These are phyloP conservation scores for Calonectria ilicicola DNA, from an alignment of 2,329 filamentous ascomycete genomes.

Conservation along the genomic window DNA sequence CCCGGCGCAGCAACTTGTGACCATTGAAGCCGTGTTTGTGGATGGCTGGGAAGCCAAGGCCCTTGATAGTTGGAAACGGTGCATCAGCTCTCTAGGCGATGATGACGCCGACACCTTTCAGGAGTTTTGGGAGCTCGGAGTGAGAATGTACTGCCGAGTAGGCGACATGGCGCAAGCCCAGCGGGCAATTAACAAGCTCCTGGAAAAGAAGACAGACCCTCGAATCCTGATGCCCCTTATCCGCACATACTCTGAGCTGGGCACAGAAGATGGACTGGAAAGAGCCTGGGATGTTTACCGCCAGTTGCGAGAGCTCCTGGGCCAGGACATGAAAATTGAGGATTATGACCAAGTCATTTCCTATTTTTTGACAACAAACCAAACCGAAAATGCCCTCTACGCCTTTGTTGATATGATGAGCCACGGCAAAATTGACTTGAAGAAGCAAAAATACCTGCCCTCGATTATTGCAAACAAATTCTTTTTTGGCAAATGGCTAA, in stretches of 20 bases:
- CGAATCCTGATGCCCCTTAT: constrained; percentile 78
- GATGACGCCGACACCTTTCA: constrained; percentile 58
- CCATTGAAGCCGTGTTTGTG: constrained; percentile 76
- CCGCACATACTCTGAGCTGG: constrained; percentile 69
- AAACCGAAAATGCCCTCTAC: constrained; percentile 75
- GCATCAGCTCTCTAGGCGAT: constrained; percentile 64
- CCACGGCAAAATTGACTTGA: constrained; percentile 64
- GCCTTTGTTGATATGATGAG: constrained; percentile 94
- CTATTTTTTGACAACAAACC: constrained; percentile 75
- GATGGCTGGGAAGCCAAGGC: constrained; percentile 71
- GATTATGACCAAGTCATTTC: constrained; percentile 83
- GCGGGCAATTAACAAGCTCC: constrained; percentile 65
- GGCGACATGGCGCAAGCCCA: constrained; percentile 72
- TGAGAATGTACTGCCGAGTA: constrained; percentile 70
- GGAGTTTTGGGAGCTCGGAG: constrained; percentile 74
- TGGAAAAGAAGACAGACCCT: constrained; percentile 61
- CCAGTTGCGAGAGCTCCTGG: constrained; percentile 71
- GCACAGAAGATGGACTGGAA: constrained; percentile 58
- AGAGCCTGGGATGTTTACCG: constrained; percentile 77
- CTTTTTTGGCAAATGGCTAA: constrained; percentile 91
- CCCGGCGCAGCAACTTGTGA: constrained; percentile 71
- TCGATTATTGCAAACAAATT: constrained; percentile 75
- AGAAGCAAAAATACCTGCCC: constrained; percentile 58
- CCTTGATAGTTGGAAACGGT: constrained; percentile 72
- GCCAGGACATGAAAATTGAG: constrained; percentile 71